These are phyloP conservation scores for Cyamopsis tetragonoloba DNA, from an alignment of 306 rosid species.

Conservation along the genomic window DNA sequence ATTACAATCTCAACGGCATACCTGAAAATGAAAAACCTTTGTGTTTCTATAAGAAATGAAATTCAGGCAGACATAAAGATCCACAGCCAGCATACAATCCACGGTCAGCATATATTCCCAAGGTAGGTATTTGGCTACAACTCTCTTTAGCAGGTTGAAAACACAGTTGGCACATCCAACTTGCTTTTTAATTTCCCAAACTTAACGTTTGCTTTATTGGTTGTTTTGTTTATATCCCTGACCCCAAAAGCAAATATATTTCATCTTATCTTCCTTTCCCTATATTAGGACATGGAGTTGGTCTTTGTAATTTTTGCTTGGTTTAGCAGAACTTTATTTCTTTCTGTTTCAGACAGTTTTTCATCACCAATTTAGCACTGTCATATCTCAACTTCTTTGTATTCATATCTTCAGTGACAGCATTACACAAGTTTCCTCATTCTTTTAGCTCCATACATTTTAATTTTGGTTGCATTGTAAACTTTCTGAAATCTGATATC, in stretches of 20 bases:
- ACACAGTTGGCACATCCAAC: not conserved
- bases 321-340: not conserved
- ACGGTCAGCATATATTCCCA: constrained; percentile 74
- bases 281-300: not conserved
- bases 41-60: constrained; percentile 63
- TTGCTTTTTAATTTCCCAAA: not conserved
- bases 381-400: not conserved
- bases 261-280: not conserved
- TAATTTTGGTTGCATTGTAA: not conserved
- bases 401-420: not conserved
- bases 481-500: constrained; percentile 35
- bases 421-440: not conserved
- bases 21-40: constrained; percentile 82
- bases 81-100: constrained; percentile 69
- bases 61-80: constrained; percentile 90
- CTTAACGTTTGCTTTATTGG: not conserved
- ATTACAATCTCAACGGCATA: constrained; percentile 85
- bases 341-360: not conserved
- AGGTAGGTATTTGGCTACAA: constrained; percentile 67
- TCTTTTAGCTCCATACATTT: not conserved
- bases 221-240: not conserved
- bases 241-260: not conserved
- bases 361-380: not conserved
- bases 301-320: not conserved
- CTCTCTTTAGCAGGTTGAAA: not conserved